Evolutionary conservation across 2,329 filamentous ascomycete genomes (phyloP).

Genomic region (Alternaria sp.): DNA sequence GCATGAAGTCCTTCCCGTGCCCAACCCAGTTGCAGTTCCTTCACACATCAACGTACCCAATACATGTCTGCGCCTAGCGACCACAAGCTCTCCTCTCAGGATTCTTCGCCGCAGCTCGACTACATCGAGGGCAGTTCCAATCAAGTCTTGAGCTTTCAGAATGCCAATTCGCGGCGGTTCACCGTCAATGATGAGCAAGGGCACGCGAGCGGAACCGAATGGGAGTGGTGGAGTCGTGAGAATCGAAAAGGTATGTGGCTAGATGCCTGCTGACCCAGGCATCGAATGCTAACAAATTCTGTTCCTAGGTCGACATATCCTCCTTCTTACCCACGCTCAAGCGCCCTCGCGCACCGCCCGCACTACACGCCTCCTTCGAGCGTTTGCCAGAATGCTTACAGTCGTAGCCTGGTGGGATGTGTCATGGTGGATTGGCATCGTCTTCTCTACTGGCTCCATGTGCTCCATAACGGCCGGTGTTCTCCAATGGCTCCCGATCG

Average conservation of each 20-base stretch:
- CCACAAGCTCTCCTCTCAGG: background rate
- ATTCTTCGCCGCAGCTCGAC: background rate
- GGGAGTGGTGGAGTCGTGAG: constrained; percentile 3
- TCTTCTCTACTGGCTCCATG: background rate
- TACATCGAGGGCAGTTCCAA: background rate
- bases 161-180: background rate
- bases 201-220: background rate
- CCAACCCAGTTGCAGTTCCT: background rate
- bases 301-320: background rate
- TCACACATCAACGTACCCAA: background rate
- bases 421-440: constrained; percentile 1
- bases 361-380: background rate
- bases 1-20: background rate
- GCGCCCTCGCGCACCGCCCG: background rate
- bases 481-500: background rate
- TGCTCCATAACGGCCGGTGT: background rate
- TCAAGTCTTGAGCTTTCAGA: background rate
- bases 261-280: background rate
- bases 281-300: background rate
- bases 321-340: background rate
- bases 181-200: constrained; percentile 1
- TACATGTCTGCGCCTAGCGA: background rate
- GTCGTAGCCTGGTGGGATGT: constrained; percentile 2
- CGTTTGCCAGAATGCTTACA: background rate
- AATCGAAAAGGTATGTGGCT: constrained; percentile 1